Conservation (phyloP, 305 asterid genomes). For the Coffea humblotiana region DNA sequence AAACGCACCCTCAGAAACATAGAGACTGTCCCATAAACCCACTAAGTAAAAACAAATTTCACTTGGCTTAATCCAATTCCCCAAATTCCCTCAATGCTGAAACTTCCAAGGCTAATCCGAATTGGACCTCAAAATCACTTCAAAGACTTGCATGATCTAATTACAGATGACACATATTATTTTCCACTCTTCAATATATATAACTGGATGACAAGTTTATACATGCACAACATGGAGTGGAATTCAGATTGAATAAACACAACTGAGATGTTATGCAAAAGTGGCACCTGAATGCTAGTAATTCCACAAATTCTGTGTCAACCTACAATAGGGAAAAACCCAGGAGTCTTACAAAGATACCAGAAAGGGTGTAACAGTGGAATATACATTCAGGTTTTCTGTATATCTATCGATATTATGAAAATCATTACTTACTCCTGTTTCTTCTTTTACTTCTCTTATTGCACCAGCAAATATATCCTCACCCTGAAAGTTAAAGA, state of each 20-base stretch:
- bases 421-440: conserved; percentile 57
- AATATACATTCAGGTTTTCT: conserved; percentile 7
- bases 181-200: background rate
- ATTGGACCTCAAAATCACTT: background rate
- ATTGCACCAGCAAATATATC: conserved; percentile 58
- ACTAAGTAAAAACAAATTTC: background rate
- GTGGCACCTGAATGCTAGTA: conserved; percentile 70
- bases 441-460: conserved; percentile 85
- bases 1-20: background rate
- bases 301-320: conserved; percentile 66
- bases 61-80: background rate
- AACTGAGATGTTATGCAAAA: conserved; percentile 1
- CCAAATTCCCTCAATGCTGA: background rate
- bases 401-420: conserved; percentile 12
- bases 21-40: background rate
- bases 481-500: conserved; percentile 58
- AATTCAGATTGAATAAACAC: background rate
- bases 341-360: conserved; percentile 20
- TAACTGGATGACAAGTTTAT: background rate
- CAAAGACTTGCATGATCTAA: background rate
- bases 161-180: background rate
- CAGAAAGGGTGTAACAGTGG: background rate
- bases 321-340: conserved; percentile 42
- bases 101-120: background rate
- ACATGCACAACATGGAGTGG: background rate